Evolutionary conservation across 768 basidiomycete species (phyloP).

Genomic region (Macrolepiota albuminosa): DNA sequence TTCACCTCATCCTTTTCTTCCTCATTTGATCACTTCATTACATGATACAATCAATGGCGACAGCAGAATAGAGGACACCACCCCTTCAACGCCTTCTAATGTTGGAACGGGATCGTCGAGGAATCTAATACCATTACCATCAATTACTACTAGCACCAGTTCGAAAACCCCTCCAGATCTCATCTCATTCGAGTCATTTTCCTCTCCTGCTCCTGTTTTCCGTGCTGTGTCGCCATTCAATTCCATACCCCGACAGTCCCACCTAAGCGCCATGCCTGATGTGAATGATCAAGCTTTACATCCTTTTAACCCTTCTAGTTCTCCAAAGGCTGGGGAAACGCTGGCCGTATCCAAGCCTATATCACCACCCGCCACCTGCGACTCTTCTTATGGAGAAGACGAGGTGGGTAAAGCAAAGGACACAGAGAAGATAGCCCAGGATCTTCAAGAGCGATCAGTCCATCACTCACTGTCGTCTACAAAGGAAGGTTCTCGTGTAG

Average conservation of each 20-base stretch:
- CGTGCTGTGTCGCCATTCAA: conserved; percentile 14
- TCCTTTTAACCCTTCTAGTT: not conserved
- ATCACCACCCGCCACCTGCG: no score
- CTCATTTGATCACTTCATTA: not conserved
- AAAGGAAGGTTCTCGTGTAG: not conserved
- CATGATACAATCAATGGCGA: not conserved
- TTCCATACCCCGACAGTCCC: not conserved
- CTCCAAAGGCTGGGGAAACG: not conserved
- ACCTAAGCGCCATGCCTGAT: not conserved
- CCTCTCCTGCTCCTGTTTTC: conserved; percentile 19
- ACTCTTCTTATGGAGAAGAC: not conserved
- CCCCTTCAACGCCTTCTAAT: conserved; percentile 3
- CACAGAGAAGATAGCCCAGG: not conserved
- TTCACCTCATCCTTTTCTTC: conserved; percentile 1
- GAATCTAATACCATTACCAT: not conserved
- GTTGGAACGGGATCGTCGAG: not conserved
- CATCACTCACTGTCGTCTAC: not conserved
- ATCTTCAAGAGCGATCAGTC: conserved; percentile 2
- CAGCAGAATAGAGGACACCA: not conserved
- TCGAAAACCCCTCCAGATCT: conserved; percentile 19
- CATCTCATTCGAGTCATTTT: conserved; percentile 40
- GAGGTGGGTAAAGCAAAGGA: not conserved
- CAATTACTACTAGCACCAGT: not conserved
- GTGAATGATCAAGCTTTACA: not conserved
- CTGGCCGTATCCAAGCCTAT: not conserved